phyloP scores from a whole-genome alignment of 768 basidiomycete genomes.

The Pleurotus citrinopileatus region DNA sequence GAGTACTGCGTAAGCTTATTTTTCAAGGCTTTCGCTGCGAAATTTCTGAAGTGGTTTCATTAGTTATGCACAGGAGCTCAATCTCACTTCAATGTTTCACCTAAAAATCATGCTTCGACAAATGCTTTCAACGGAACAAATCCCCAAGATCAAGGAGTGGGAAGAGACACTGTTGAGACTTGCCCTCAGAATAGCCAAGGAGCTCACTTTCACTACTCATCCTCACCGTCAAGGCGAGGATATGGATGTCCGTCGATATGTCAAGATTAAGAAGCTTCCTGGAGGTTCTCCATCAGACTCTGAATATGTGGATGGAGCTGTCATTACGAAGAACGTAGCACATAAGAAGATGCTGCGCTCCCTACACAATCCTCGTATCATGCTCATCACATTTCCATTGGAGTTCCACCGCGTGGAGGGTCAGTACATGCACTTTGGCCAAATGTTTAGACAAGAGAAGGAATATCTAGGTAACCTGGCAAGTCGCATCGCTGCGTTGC shows the following conservation, averaged over 20 bases:
- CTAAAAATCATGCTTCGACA: conserved; percentile 89
- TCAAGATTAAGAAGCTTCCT: conserved; percentile 98
- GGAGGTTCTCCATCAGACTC: conserved; percentile 91
- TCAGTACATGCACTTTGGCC: conserved; percentile 90
- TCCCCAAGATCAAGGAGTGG: conserved; percentile 87
- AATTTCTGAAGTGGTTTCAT: conserved; percentile 7
- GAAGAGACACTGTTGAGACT: conserved; percentile 79
- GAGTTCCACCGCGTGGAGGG: conserved; percentile 93
- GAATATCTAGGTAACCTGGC: conserved; percentile 89
- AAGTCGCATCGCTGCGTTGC: conserved; percentile 82
- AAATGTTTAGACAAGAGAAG: conserved; percentile 88
- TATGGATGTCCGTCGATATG: conserved; percentile 92
- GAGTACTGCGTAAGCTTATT: conserved; percentile 75
- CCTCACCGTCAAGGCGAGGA: conserved; percentile 82
- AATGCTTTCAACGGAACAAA: conserved; percentile 77
- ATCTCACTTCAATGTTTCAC: conserved; percentile 84
- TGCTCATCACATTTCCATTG: conserved; percentile 93
- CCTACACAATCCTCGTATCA: conserved; percentile 85
- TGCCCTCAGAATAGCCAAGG: conserved; percentile 82
- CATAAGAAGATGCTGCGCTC: conserved; percentile 91
- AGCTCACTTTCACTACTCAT: conserved; percentile 71
- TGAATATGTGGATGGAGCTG: conserved; percentile 94
- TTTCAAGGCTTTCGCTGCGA: conserved; percentile 8
- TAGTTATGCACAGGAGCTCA: conserved; percentile 83
- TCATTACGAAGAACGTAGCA: conserved; percentile 97